phyloP scores from a whole-genome alignment of 2,329 filamentous ascomycete genomes.

The Epichloe brachyelytri region DNA sequence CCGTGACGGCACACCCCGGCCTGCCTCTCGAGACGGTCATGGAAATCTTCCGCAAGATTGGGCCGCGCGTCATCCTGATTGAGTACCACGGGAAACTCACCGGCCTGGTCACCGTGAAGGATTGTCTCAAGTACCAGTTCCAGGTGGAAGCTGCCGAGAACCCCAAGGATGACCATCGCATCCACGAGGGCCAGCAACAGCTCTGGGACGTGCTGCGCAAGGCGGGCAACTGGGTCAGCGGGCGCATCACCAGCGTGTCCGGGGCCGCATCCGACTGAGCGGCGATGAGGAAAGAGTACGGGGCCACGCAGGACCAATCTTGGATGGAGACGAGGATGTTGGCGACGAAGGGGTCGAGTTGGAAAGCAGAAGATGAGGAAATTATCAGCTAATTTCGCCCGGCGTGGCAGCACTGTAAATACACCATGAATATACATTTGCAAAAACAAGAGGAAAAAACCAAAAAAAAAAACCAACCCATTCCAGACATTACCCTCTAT shows the following conservation, averaged over 20 bases:
- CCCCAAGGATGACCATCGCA: conserved; percentile 43
- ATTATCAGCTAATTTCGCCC: too few species aligned
- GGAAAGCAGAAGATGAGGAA: conserved; percentile 20
- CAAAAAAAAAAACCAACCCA: too few species aligned
- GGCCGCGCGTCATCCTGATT: conserved; percentile 81
- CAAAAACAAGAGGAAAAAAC: too few species aligned
- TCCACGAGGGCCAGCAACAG: conserved; percentile 47
- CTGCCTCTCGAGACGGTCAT: conserved; percentile 92
- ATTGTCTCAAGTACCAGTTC: conserved; percentile 95
- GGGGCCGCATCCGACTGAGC: conserved; percentile 45
- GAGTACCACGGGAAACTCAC: conserved; percentile 76
- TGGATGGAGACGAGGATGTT: conserved; percentile 30
- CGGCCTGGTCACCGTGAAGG: conserved; percentile 89
- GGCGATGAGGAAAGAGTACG: conserved; percentile 21
- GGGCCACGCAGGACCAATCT: conserved; percentile 33
- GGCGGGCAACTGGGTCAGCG: conserved; percentile 45
- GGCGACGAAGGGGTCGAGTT: conserved; percentile 30
- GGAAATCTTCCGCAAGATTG: conserved; percentile 98
- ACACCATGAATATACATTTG: too few species aligned
- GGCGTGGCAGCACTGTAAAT: too few species aligned
- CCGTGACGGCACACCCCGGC: conserved; percentile 80
- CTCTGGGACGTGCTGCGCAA: conserved; percentile 47
- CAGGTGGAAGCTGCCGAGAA: conserved; percentile 82
- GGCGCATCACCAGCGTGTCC: conserved; percentile 37
- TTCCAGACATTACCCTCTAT: too few species aligned